These are phyloP conservation scores for Discostella stelligeroides DNA, from an alignment of 108 stramenopile genomes.

Conservation along the genomic window DNA sequence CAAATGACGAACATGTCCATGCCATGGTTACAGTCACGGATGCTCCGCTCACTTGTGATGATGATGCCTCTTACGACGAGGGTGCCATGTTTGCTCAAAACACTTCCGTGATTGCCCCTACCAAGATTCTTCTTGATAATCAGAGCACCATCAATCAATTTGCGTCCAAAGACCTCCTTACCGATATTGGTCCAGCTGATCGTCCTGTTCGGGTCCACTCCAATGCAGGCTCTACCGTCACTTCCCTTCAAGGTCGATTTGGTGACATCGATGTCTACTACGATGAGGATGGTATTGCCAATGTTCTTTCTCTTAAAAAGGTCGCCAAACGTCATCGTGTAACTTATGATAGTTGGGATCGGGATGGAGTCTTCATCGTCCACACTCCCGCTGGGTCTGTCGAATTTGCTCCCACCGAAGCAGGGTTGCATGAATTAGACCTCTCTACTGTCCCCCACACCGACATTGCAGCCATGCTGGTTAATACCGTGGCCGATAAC, in stretches of 20 bases:
- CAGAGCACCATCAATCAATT: not conserved
- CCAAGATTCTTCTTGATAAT: too few relatives aligned
- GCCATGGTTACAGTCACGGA: too few relatives aligned
- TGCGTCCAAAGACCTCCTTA: not conserved
- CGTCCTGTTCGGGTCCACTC: not conserved
- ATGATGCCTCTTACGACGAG: too few relatives aligned
- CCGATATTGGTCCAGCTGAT: not conserved
- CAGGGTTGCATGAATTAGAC: not conserved
- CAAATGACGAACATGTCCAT: too few relatives aligned
- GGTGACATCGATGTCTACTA: conserved; percentile 36
- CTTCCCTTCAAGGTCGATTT: conserved; percentile 6
- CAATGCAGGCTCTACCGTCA: conserved; percentile 22
- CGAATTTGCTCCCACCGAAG: not conserved
- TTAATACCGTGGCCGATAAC: not conserved
- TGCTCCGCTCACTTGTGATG: too few relatives aligned
- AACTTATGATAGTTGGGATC: too few relatives aligned
- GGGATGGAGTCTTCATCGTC: conserved; percentile 4
- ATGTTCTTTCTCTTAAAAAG: conserved; percentile 13
- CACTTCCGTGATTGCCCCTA: not conserved
- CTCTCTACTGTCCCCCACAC: not conserved
- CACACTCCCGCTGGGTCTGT: not conserved
- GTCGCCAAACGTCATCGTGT: conserved; percentile 19
- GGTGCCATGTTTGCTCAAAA: too few relatives aligned
- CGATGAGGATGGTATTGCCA: conserved; percentile 41
- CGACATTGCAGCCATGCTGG: too few relatives aligned